Conservation (phyloP, 1,139 yeast species). For the Taphrina sp. region DNA sequence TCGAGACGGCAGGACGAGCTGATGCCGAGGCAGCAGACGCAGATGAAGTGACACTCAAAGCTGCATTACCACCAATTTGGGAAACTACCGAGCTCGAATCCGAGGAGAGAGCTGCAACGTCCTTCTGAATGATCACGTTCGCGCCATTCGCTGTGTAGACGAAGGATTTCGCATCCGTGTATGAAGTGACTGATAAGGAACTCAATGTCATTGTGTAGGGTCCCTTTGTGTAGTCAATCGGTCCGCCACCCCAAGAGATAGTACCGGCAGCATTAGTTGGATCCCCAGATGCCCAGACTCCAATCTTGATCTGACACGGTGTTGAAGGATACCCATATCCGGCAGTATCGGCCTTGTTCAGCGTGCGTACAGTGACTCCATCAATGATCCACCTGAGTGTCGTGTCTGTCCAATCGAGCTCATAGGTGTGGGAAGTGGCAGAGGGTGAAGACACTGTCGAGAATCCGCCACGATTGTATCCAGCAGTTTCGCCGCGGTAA, state of each 20-base stretch:
- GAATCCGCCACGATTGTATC: conserved; percentile 24
- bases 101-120: background rate
- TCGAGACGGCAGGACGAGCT: background rate
- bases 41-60: background rate
- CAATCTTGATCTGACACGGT: conserved; percentile 79
- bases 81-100: background rate
- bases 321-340: conserved; percentile 81
- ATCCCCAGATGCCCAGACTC: conserved; percentile 92
- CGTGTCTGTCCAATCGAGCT: conserved; percentile 81
- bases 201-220: conserved; percentile 28
- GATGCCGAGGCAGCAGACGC: background rate
- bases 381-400: conserved; percentile 70
- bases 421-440: conserved; percentile 70
- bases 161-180: conserved; percentile 23
- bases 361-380: conserved; percentile 65
- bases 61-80: background rate
- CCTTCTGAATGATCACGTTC: conserved; percentile 7
- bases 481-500: conserved; percentile 57
- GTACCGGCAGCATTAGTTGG: conserved; percentile 68
- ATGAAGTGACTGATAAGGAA: conserved; percentile 21
- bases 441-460: conserved; percentile 1
- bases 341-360: conserved; percentile 69
- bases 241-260: conserved; percentile 91
- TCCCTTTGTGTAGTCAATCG: conserved; percentile 52
- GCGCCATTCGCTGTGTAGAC: conserved; percentile 18